Evolutionary conservation across 1,284 basidiomycete species (phyloP).

Genomic region (Puccinia novopanici): DNA sequence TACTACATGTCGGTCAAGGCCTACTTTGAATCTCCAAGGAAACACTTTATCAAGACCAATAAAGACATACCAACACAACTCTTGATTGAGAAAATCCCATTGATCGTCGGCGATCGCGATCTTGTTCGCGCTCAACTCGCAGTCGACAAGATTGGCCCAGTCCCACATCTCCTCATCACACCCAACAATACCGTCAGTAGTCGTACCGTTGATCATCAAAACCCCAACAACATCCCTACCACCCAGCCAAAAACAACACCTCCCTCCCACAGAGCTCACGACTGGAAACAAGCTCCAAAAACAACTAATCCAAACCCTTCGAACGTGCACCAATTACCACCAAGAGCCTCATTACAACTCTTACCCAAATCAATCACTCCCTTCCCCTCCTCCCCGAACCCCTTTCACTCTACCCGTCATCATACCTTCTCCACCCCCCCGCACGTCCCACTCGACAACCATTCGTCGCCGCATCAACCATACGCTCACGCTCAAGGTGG

Average conservation of each 20-base stretch:
- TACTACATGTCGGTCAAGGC: conserved; percentile 21
- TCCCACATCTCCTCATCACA: neutral
- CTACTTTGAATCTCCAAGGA: conserved; percentile 15
- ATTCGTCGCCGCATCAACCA: neutral
- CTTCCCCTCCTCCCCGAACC: neutral
- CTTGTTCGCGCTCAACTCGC: neutral
- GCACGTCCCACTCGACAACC: too few species aligned
- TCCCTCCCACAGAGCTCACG: neutral
- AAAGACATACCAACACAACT: conserved; percentile 17
- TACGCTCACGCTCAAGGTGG: neutral
- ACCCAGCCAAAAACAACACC: neutral
- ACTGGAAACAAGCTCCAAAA: neutral
- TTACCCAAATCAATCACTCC: neutral
- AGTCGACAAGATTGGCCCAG: conserved; percentile 26
- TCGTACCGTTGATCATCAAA: too few species aligned
- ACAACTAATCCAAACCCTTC: neutral
- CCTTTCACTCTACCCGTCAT: neutral
- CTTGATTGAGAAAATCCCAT: neutral
- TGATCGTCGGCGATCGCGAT: conserved; percentile 27
- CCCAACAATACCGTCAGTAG: neutral
- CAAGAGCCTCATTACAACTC: neutral
- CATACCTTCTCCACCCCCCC: neutral
- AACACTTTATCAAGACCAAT: conserved; percentile 7
- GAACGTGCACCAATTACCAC: neutral
- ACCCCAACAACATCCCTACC: neutral